Percentiles rank a stretch among this genome's conserved stretches.
Evolutionary conservation across 2,329 filamentous ascomycete genomes (phyloP).

Genomic region (Arthrobotrys conoides): DNA sequence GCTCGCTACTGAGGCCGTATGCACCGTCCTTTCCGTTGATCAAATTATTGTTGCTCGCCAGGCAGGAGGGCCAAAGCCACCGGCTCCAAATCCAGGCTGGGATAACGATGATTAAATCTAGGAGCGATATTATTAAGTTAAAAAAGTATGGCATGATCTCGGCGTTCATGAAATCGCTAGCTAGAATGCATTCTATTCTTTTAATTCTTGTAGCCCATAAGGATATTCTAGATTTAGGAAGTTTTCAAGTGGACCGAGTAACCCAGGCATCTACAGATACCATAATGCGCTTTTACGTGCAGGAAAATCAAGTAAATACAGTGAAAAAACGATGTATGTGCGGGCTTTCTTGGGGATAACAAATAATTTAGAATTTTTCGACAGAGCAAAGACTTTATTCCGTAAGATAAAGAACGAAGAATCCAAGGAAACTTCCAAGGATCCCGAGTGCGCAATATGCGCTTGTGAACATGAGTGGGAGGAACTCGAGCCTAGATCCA

Average conservation of each 20-base stretch:
- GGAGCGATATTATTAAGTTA: constrained; percentile 3
- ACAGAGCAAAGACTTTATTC: constrained; percentile 6
- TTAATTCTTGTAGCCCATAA: neutral
- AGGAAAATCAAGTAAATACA: neutral
- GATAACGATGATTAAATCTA: constrained; percentile 72
- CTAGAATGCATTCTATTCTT: constrained; percentile 51
- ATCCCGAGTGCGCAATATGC: constrained; percentile 95
- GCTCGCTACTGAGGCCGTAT: constrained; percentile 91
- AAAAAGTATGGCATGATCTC: constrained; percentile 42
- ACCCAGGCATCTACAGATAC: constrained; percentile 12
- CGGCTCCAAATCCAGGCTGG: constrained; percentile 88
- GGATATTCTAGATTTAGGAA: constrained; percentile 5
- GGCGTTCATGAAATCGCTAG: constrained; percentile 48
- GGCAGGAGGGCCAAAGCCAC: constrained; percentile 94
- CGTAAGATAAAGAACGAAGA: constrained; percentile 89
- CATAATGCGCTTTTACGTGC: neutral
- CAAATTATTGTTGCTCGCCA: constrained; percentile 99
- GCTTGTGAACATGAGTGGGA: constrained; percentile 97
- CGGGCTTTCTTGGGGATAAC: constrained; percentile 16
- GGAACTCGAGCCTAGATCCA: constrained; percentile 85
- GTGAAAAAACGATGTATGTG: constrained; percentile 18
- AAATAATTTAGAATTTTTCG: neutral
- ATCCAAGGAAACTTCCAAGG: constrained; percentile 93
- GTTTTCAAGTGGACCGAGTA: neutral
- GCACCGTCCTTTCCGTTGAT: constrained; percentile 95